Percentiles rank a stretch among this genome's conserved stretches.
Evolutionary conservation across 225 moss, liverwort and hornwort species (phyloP).

Genomic region (Bryum argenteum): DNA sequence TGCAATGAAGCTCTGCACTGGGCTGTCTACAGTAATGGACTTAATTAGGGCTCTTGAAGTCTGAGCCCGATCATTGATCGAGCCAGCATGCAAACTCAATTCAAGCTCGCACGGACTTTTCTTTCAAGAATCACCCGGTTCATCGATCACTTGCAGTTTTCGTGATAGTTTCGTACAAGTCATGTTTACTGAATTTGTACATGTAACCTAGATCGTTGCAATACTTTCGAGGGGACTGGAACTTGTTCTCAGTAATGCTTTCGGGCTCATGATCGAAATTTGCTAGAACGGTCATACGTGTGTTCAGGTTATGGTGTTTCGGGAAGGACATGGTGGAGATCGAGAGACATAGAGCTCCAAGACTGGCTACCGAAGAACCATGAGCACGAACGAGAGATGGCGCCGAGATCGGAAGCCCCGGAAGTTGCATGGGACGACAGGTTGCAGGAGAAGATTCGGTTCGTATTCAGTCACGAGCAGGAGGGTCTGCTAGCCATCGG

Average conservation of each 20-base stretch:
- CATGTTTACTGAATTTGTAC: neutral
- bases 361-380: neutral
- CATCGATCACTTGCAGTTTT: neutral
- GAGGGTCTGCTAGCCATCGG: slow-evolving; percentile 59
- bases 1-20: neutral
- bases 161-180: neutral
- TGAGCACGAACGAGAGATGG: neutral
- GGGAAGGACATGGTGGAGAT: neutral
- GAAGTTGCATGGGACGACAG: slow-evolving; percentile 29
- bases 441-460: slow-evolving; percentile 47
- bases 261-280: neutral
- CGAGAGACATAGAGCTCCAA: neutral
- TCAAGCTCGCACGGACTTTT: too few relatives aligned
- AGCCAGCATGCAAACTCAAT: neutral
- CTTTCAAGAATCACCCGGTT: too few relatives aligned
- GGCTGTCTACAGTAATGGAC: neutral
- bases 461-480: slow-evolving; percentile 56
- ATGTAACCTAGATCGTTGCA: too few relatives aligned
- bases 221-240: neutral
- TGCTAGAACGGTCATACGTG: neutral
- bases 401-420: neutral
- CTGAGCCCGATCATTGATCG: neutral
- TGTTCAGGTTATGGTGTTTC: neutral
- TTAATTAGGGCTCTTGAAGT: neutral
- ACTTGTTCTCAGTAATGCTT: too few relatives aligned